These are phyloP conservation scores for Trichoderma oligosporum DNA, from an alignment of 2,329 filamentous ascomycete genomes.

Conservation along the genomic window DNA sequence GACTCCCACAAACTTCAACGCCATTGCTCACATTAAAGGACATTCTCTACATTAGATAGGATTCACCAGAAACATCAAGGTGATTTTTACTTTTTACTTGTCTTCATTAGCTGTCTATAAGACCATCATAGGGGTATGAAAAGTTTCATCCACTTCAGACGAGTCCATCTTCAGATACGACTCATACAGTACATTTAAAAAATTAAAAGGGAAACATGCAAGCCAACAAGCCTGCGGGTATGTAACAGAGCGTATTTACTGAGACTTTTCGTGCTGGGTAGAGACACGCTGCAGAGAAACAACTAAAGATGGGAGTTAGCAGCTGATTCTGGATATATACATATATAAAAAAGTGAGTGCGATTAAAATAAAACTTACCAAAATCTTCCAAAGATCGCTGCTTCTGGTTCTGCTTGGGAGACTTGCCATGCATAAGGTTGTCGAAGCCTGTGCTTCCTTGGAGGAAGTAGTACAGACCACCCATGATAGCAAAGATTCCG, in stretches of 20 bases:
- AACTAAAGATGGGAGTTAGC: conserved; percentile 59
- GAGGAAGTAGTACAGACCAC: conserved; percentile 69
- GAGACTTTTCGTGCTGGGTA: conserved; percentile 85
- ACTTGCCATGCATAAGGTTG: conserved; percentile 90
- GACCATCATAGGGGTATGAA: conserved; percentile 38
- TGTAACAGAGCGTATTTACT: conserved; percentile 49
- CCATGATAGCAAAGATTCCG: conserved; percentile 82
- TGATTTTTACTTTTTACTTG: conserved; percentile 38
- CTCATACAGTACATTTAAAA: conserved; percentile 41
- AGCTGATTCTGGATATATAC: background rate
- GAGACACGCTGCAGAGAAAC: conserved; percentile 87
- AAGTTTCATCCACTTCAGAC: conserved; percentile 35
- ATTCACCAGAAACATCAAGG: conserved; percentile 7
- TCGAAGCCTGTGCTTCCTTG: conserved; percentile 79
- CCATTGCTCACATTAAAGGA: background rate
- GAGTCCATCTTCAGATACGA: conserved; percentile 35
- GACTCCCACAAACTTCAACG: background rate
- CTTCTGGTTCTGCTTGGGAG: conserved; percentile 74
- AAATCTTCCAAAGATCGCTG: conserved; percentile 87
- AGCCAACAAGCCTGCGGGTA: conserved; percentile 37
- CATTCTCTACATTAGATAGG: conserved; percentile 4
- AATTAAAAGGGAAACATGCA: conserved; percentile 38
- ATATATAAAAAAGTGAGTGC: background rate
- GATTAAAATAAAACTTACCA: conserved; percentile 58
- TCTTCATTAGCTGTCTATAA: conserved; percentile 44